These are phyloP conservation scores for Xylariaceae sp. DNA, from an alignment of 2,329 filamentous ascomycete species.

Conservation along the genomic window DNA sequence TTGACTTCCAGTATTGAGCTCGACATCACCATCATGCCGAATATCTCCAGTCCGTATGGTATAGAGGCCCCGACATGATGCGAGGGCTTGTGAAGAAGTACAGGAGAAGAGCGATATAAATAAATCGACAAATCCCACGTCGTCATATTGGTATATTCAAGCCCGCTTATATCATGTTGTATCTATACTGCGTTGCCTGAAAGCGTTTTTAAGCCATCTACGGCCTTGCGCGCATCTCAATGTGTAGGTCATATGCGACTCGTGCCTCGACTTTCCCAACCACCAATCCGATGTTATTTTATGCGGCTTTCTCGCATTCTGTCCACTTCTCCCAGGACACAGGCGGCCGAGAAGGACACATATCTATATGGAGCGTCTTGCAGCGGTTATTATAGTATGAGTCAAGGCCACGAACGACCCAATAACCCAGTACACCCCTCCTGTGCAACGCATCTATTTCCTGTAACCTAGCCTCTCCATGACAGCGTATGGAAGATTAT, in stretches of 20 bases:
- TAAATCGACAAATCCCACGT: too few species aligned
- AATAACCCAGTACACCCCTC: slow-evolving; percentile 46
- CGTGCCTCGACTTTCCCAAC: slow-evolving; percentile 17
- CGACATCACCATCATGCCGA: too few species aligned
- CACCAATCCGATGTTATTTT: slow-evolving; percentile 37
- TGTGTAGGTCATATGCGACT: slow-evolving; percentile 45
- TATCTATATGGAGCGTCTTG: slow-evolving; percentile 44
- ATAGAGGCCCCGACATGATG: too few species aligned
- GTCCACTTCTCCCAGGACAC: slow-evolving; percentile 34
- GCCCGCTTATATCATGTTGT: too few species aligned
- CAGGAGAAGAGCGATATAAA: too few species aligned
- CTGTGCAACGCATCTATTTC: slow-evolving; percentile 42
- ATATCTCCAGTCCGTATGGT: too few species aligned
- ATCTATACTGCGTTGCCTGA: too few species aligned
- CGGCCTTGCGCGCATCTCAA: slow-evolving; percentile 46
- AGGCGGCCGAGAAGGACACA: slow-evolving; percentile 42
- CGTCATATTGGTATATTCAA: too few species aligned
- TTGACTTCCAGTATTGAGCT: too few species aligned
- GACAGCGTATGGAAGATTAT: slow-evolving; percentile 39
- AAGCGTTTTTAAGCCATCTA: slow-evolving; percentile 43
- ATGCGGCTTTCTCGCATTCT: slow-evolving; percentile 37
- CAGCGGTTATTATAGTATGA: slow-evolving; percentile 39
- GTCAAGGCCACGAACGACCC: slow-evolving; percentile 43
- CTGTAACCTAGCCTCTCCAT: slow-evolving; percentile 45
- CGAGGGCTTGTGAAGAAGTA: too few species aligned